Conservation (phyloP, 1,284 basidiomycete genomes). For the Tilletiaria anomala region DNA sequence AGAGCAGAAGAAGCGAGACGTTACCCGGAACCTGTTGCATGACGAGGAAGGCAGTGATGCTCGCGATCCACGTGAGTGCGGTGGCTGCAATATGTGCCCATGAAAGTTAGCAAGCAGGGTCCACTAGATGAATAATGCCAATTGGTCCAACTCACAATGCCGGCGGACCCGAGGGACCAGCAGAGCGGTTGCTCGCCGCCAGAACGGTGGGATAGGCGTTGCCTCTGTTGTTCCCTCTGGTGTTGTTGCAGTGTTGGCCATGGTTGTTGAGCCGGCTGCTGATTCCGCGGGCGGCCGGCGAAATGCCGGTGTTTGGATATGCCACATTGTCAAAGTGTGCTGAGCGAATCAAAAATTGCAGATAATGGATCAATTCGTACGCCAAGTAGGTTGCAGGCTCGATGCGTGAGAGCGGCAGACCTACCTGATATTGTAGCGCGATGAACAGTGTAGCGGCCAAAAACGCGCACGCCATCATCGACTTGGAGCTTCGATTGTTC, state of each 20-base stretch:
- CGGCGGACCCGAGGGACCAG: background rate
- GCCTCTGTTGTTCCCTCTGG: no score
- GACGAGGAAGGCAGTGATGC: no score
- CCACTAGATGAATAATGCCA: background rate
- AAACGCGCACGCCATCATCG: background rate
- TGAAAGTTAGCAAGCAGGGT: background rate
- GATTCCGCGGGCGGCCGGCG: background rate
- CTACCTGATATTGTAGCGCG: background rate
- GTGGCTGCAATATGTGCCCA: background rate
- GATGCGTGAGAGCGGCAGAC: background rate
- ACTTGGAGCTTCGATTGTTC: background rate
- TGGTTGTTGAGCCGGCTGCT: background rate
- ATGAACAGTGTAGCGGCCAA: background rate
- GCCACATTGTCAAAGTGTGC: no score
- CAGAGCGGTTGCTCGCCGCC: background rate
- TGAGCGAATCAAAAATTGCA: background rate
- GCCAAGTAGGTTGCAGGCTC: background rate
- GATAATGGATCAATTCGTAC: background rate
- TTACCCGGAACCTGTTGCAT: no score
- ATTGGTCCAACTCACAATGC: background rate
- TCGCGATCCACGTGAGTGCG: background rate
- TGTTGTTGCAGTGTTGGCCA: no score
- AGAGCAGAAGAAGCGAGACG: constrained; percentile 9
- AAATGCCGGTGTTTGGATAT: no score
- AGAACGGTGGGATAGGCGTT: no score